Evolutionary conservation across 2,329 filamentous ascomycete species (phyloP).

Genomic region (Monilinia fructigena): DNA sequence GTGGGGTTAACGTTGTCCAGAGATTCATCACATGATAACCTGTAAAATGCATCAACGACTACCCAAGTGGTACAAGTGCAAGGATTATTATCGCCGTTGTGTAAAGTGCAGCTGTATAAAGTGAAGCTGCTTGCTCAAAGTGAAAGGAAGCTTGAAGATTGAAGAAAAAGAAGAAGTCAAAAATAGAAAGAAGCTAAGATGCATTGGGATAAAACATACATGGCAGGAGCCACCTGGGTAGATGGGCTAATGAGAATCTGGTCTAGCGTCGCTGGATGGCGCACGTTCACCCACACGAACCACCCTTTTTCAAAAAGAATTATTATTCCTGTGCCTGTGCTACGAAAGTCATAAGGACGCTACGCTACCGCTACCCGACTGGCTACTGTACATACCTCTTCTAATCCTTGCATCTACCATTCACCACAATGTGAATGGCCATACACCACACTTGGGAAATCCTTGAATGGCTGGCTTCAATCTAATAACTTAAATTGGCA

Average conservation of each 20-base stretch:
- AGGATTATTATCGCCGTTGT: not conserved
- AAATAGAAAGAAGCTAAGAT: not conserved
- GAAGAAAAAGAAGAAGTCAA: not conserved
- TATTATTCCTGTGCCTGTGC: too few species aligned
- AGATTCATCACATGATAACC: too few species aligned
- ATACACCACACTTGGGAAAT: too few species aligned
- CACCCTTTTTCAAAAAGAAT: too few species aligned
- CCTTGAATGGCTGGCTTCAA: not conserved
- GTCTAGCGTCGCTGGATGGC: not conserved
- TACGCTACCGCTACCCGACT: too few species aligned
- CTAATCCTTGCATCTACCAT: too few species aligned
- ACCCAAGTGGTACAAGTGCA: too few species aligned
- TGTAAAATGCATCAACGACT: too few species aligned
- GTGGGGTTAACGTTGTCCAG: too few species aligned
- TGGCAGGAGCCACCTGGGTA: not conserved
- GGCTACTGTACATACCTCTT: too few species aligned
- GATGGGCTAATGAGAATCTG: not conserved
- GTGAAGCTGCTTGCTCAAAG: not conserved
- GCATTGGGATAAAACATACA: not conserved
- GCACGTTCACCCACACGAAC: not conserved
- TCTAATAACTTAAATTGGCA: not conserved
- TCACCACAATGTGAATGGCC: too few species aligned
- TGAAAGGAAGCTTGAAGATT: not conserved
- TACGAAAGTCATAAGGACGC: too few species aligned
- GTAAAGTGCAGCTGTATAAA: not conserved